phyloP scores from a whole-genome alignment of 371 early-diverging fungal species.

The Rhizopus stolonifer region DNA sequence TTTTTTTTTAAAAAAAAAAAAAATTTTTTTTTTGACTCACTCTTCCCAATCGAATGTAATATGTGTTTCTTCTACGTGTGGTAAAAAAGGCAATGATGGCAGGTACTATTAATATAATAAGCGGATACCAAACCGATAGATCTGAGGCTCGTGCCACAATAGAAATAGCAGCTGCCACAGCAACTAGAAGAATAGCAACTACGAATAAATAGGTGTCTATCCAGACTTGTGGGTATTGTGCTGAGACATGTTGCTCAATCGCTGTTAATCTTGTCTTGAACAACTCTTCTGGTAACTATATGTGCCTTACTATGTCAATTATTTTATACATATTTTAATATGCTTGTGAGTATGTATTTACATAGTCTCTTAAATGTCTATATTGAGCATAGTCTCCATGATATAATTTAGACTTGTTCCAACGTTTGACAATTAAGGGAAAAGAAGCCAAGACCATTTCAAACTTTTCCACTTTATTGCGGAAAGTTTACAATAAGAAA shows the following conservation, averaged over 20 bases:
- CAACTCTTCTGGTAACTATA: conserved; percentile 31
- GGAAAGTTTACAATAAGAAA: too few relatives aligned
- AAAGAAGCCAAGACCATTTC: conserved; percentile 24
- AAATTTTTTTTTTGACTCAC: conserved; percentile 10
- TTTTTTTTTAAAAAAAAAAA: neutral
- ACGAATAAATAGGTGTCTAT: conserved; percentile 37
- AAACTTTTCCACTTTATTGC: too few relatives aligned
- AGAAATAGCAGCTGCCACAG: conserved; percentile 34
- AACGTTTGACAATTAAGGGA: conserved; percentile 21
- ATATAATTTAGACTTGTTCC: conserved; percentile 18
- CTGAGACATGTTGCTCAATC: conserved; percentile 23
- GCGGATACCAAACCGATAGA: conserved; percentile 38
- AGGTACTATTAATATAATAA: conserved; percentile 30
- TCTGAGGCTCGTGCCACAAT: conserved; percentile 28
- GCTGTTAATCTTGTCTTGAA: conserved; percentile 23
- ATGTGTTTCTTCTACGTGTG: conserved; percentile 31
- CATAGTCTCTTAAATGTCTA: conserved; percentile 25
- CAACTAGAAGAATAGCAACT: conserved; percentile 25
- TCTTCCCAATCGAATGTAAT: conserved; percentile 20
- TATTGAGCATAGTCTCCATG: conserved; percentile 17
- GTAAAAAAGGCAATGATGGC: conserved; percentile 33
- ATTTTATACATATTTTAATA: too few relatives aligned
- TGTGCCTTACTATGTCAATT: neutral
- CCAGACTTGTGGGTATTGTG: conserved; percentile 33
- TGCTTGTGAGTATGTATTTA: too few relatives aligned